phyloP scores from a whole-genome alignment of 129 eudicot species.

The Escallonia herrerae region DNA sequence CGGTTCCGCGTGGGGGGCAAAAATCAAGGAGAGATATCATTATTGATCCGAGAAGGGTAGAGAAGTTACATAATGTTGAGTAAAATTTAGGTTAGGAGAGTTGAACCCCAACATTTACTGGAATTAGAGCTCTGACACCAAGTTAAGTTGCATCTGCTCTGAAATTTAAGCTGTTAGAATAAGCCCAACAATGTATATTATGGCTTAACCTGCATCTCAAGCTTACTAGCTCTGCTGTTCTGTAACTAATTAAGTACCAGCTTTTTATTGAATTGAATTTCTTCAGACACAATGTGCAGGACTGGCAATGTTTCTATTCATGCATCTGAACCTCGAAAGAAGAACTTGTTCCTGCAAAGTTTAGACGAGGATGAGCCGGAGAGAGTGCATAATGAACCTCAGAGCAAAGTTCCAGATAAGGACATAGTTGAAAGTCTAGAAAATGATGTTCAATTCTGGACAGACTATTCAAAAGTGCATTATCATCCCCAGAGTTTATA shows the following conservation, averaged over 20 bases:
- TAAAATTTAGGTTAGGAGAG: no score
- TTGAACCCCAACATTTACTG: no score
- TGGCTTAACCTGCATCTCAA: no score
- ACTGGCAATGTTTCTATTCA: slow-evolving; percentile 58
- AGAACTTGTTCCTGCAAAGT: slow-evolving; percentile 78
- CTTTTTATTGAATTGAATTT: slow-evolving; percentile 10
- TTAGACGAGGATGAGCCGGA: slow-evolving; percentile 57
- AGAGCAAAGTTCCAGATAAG: slow-evolving; percentile 45
- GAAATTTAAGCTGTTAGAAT: no score
- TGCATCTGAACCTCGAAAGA: slow-evolving; percentile 56
- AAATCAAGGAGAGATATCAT: no score
- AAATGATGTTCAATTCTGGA: slow-evolving; percentile 68
- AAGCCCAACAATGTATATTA: no score
- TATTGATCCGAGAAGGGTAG: no score
- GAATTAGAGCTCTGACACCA: no score
- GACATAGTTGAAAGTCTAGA: slow-evolving; percentile 78
- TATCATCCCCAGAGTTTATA: slow-evolving; percentile 90
- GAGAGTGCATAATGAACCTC: slow-evolving; percentile 13
- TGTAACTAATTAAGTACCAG: neutral
- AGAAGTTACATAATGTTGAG: no score
- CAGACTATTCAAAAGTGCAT: slow-evolving; percentile 91
- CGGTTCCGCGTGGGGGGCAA: no score
- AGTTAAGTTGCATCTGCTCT: no score
- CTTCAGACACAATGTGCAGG: slow-evolving; percentile 42
- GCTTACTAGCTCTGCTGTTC: no score